These are phyloP conservation scores for Ganoderma lucidum DNA, from an alignment of 1,284 basidiomycete species.

Conservation along the genomic window DNA sequence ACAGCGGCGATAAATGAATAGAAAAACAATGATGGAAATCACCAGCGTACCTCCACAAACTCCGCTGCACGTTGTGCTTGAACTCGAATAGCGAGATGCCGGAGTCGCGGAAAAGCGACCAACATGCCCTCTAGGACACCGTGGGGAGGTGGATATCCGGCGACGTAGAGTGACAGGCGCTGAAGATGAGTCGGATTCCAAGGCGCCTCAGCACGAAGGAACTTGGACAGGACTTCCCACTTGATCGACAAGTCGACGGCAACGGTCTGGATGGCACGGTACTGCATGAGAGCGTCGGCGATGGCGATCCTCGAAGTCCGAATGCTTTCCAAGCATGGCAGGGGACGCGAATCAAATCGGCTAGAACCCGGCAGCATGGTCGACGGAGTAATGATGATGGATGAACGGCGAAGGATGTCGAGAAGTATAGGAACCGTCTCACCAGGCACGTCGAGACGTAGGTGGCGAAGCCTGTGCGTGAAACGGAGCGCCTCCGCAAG, in stretches of 20 bases:
- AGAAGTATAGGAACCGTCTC: neutral
- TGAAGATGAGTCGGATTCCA: neutral
- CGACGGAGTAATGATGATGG: neutral
- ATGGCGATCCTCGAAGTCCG: neutral
- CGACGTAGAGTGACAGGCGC: neutral
- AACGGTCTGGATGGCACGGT: neutral
- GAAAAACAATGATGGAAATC: no score
- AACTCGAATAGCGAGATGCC: neutral
- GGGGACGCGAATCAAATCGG: neutral
- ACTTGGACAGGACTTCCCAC: neutral
- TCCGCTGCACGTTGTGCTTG: no score
- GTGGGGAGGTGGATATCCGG: no score
- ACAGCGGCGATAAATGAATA: no score
- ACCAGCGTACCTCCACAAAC: no score
- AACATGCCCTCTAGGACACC: neutral
- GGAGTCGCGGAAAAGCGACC: neutral
- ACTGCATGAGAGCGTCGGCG: neutral
- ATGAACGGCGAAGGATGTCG: neutral
- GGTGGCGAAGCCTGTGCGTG: neutral
- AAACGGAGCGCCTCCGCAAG: neutral
- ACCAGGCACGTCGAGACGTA: neutral
- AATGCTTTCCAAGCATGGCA: neutral
- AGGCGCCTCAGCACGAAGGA: neutral
- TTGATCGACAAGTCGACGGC: neutral
- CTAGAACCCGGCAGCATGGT: no score